phyloP scores from a whole-genome alignment of 129 eudicot species.

The Centaurea solstitialis region DNA sequence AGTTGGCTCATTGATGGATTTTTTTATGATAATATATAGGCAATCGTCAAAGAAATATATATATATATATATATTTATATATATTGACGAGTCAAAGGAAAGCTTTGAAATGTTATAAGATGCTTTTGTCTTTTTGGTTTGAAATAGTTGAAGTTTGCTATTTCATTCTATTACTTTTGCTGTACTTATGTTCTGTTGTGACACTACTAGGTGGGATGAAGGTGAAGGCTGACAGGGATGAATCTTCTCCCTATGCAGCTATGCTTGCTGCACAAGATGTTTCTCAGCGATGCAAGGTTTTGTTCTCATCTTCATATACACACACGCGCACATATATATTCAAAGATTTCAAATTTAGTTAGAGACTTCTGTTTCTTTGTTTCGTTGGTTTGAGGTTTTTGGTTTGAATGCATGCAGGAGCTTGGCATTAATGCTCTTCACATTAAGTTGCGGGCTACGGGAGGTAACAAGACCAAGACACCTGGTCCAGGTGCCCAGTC shows the following conservation, averaged over 20 bases:
- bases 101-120: neutral
- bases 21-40: neutral
- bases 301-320: neutral
- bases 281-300: slow-evolving; percentile 43
- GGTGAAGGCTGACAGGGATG: slow-evolving; percentile 49
- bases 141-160: neutral
- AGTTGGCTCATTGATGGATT: neutral
- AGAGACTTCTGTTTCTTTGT: neutral
- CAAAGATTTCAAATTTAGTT: neutral
- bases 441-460: slow-evolving; percentile 38
- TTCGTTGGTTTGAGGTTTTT: neutral
- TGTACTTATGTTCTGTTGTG: neutral
- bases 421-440: slow-evolving; percentile 42
- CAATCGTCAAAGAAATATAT: neutral
- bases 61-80: too few relatives aligned
- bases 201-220: slow-evolving; percentile 38
- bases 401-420: slow-evolving; percentile 15
- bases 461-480: slow-evolving; percentile 40
- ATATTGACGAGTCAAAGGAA: too few relatives aligned
- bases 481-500: slow-evolving; percentile 48
- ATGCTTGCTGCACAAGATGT: slow-evolving; percentile 57
- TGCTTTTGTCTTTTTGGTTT: neutral
- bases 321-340: neutral
- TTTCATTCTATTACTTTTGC: neutral
- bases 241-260: slow-evolving; percentile 45